Evolutionary conservation across 805 yeast species (phyloP).

Genomic region (Candida chilensis): DNA sequence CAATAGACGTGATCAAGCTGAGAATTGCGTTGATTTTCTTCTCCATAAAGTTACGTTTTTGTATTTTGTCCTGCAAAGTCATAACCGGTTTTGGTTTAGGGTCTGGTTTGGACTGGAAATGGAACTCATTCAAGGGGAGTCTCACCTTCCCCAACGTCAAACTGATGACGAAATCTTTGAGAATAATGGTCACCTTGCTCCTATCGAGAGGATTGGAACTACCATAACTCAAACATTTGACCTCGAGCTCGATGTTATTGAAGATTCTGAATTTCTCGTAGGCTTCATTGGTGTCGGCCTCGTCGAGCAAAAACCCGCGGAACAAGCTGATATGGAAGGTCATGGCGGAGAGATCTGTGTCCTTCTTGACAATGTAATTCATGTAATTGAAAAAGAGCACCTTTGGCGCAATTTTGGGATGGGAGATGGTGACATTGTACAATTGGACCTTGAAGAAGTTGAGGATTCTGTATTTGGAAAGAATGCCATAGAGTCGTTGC

Average conservation of each 20-base stretch:
- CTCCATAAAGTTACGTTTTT: no score
- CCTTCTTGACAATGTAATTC: background rate
- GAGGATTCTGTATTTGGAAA: conserved; percentile 3
- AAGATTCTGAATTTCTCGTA: background rate
- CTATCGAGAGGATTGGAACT: background rate
- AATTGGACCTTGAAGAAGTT: conserved; percentile 6
- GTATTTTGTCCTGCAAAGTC: no score
- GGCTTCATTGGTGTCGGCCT: background rate
- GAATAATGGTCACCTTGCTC: background rate
- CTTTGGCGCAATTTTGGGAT: background rate
- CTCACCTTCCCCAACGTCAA: background rate
- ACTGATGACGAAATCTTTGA: background rate
- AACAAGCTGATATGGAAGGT: background rate
- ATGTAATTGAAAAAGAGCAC: background rate
- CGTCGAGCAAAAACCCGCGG: background rate
- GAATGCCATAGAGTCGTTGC: conserved; percentile 3
- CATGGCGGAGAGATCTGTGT: background rate
- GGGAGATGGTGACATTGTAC: background rate
- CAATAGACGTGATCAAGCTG: background rate
- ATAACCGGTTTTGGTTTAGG: no score
- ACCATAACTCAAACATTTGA: conserved; percentile 1
- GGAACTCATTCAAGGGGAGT: background rate
- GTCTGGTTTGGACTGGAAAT: no score
- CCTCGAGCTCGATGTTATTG: background rate
- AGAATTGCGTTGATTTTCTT: no score